Conservation (phyloP, 768 basidiomycete species). For the Pleurotus giganteus region DNA sequence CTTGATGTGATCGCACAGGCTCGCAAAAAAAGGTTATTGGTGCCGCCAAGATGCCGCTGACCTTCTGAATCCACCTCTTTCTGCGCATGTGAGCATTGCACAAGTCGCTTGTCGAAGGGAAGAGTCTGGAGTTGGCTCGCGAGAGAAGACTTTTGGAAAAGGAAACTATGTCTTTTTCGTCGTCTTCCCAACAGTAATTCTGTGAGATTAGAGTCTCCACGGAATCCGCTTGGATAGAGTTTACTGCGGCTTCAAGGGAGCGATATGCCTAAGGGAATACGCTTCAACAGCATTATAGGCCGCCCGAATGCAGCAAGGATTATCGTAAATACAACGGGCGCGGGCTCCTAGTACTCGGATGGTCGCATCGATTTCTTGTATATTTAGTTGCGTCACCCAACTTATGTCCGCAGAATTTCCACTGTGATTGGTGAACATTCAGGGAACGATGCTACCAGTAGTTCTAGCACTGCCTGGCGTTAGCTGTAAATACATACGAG, state of each 20-base stretch:
- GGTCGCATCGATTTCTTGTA: neutral
- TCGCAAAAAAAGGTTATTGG: neutral
- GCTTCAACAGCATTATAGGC: neutral
- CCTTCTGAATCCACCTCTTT: slow-evolving; percentile 4
- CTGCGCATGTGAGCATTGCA: slow-evolving; percentile 6
- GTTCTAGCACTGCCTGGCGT: neutral
- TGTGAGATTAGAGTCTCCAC: neutral
- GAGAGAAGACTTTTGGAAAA: neutral
- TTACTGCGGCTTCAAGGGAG: too few relatives aligned
- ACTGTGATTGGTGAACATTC: neutral
- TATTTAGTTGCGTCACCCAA: neutral
- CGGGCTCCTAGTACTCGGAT: neutral
- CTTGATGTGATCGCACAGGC: neutral
- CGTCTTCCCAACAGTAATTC: neutral
- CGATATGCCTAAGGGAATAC: neutral
- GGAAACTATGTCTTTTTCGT: neutral
- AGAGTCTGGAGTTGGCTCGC: neutral
- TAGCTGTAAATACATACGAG: neutral
- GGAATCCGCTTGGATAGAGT: too few relatives aligned
- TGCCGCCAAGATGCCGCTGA: neutral
- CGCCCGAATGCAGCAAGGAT: neutral
- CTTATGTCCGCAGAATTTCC: slow-evolving; percentile 10
- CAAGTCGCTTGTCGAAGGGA: neutral
- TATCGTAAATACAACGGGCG: neutral
- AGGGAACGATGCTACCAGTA: neutral